Evolutionary conservation across 1,284 basidiomycete species (phyloP).

Genomic region (Cryptococcus amylolentus): DNA sequence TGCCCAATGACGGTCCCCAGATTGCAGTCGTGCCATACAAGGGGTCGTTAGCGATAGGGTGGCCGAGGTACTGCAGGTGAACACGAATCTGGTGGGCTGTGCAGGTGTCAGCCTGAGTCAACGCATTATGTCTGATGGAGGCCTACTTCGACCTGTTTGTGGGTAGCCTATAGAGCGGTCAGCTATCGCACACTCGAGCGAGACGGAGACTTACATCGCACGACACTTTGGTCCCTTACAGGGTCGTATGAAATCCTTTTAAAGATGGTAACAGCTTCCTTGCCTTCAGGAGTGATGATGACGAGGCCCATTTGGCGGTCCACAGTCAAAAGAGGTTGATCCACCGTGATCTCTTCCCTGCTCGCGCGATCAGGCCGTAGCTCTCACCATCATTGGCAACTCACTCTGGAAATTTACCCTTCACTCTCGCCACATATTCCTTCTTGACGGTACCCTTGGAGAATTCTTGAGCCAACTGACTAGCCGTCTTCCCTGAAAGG

Average conservation of each 20-base stretch:
- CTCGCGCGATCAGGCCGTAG: not conserved
- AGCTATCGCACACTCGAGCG: not conserved
- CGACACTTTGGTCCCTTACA: conserved; percentile 76
- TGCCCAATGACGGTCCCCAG: conserved; percentile 75
- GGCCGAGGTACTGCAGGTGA: conserved; percentile 90
- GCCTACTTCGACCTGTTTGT: conserved; percentile 78
- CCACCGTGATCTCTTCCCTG: conserved; percentile 75
- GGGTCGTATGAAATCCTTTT: conserved; percentile 78
- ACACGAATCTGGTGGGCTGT: conserved; percentile 91
- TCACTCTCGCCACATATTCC: conserved; percentile 84
- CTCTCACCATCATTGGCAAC: conserved; percentile 32
- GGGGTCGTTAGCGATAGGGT: conserved; percentile 90
- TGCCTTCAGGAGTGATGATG: conserved; percentile 88
- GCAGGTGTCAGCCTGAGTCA: not conserved
- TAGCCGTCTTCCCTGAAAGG: conserved; percentile 67
- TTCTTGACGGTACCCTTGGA: conserved; percentile 74
- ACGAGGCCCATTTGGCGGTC: conserved; percentile 95
- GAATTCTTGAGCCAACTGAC: conserved; percentile 75
- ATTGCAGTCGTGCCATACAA: conserved; percentile 75
- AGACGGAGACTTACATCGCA: conserved; percentile 66
- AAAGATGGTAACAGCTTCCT: conserved; percentile 90
- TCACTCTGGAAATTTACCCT: conserved; percentile 76
- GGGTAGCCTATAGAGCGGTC: conserved; percentile 61
- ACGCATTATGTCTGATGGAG: not conserved
- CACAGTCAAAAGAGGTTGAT: conserved; percentile 83